Conservation (phyloP, 2,329 filamentous ascomycete genomes). For the Colletotrichum lindemuthianum region DNA sequence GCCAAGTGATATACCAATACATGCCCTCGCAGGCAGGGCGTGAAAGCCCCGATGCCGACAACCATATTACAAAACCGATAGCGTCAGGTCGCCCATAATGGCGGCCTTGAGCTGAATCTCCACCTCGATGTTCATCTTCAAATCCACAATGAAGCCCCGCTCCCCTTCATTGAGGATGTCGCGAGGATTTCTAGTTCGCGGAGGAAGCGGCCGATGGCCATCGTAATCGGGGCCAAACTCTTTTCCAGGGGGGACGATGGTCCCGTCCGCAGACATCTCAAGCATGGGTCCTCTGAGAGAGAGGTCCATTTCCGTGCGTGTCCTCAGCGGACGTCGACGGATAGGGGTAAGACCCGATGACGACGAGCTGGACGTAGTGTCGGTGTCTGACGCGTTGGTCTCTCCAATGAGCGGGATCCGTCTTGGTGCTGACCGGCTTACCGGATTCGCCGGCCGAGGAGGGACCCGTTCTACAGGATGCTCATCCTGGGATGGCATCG, state of each 20-base stretch:
- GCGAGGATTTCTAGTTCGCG: slow-evolving; percentile 28
- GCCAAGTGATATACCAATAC: slow-evolving; percentile 10
- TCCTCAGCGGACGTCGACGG: slow-evolving; percentile 17
- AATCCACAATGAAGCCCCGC: slow-evolving; percentile 30
- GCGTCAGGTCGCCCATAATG: slow-evolving; percentile 29
- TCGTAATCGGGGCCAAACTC: slow-evolving; percentile 23
- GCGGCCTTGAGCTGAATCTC: slow-evolving; percentile 29
- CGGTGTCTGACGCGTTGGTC: slow-evolving; percentile 18
- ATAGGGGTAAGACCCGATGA: slow-evolving; percentile 21
- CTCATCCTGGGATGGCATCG: slow-evolving; percentile 24
- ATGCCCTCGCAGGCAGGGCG: background rate
- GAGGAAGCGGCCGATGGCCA: slow-evolving; percentile 14
- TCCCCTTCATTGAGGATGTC: slow-evolving; percentile 31
- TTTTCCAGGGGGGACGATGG: slow-evolving; percentile 14
- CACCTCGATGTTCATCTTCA: slow-evolving; percentile 27
- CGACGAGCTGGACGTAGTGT: slow-evolving; percentile 27
- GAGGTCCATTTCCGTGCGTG: slow-evolving; percentile 15
- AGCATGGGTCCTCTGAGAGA: slow-evolving; percentile 22
- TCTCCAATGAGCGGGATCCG: slow-evolving; percentile 20
- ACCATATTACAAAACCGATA: slow-evolving; percentile 24
- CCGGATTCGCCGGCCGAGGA: slow-evolving; percentile 7
- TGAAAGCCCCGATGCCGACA: background rate
- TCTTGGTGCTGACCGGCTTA: slow-evolving; percentile 20
- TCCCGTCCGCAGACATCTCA: slow-evolving; percentile 6
- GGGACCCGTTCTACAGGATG: slow-evolving; percentile 24